Evolutionary conservation across 306 rosid genomes (phyloP), one percentile per base, ranked within the genome.

Genomic region (Inga laurina): DNA sequence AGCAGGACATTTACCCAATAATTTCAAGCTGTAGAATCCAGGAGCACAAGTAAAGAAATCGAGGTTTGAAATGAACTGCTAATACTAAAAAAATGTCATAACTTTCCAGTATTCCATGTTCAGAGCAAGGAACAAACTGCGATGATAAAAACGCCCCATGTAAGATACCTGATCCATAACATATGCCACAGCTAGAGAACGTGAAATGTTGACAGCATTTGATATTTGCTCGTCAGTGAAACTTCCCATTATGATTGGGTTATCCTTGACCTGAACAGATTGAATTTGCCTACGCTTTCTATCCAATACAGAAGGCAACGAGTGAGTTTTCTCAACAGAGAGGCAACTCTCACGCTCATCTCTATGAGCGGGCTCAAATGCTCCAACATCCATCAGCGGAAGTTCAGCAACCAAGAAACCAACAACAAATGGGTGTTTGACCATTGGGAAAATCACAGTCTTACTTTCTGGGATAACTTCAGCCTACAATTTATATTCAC

Each of bases 391-490:
- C 86, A 90, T 32, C 85, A 80, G 30, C 3, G 92, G 93, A 90
- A 92, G 91, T 82, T 96, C 99, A 2, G 99, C 99, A 70, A 93
- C 98, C 93, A 96, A 88, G 92, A 93, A 96, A 64, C 99, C 99
- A 77, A 96, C 98, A 81, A 96, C 94, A 93, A 96, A 96, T 3
- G 99, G 99, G 82, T 86, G 92, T 80, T 96, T 92, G 79, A 96
- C 98, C 97, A 96, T 91, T 3, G 99, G 99, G 79, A 93, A 90
- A 83, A 93, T 94, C 22, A 88, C 86, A 76, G 99, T 94, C 76
- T 89, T 91, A 30, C 87, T 83, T 81, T 96, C 98, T 12, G 93
- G 89, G 49, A 93, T 77, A 79, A 85, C 84, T 85, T 92, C 91
- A 37, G 85, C 94, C 99, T 96, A 82, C 83, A 81, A 78, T 84